Percentiles rank a stretch among this genome's conserved stretches.
Evolutionary conservation across 805 yeast genomes (phyloP).

Genomic region (Candida lessepsii): DNA sequence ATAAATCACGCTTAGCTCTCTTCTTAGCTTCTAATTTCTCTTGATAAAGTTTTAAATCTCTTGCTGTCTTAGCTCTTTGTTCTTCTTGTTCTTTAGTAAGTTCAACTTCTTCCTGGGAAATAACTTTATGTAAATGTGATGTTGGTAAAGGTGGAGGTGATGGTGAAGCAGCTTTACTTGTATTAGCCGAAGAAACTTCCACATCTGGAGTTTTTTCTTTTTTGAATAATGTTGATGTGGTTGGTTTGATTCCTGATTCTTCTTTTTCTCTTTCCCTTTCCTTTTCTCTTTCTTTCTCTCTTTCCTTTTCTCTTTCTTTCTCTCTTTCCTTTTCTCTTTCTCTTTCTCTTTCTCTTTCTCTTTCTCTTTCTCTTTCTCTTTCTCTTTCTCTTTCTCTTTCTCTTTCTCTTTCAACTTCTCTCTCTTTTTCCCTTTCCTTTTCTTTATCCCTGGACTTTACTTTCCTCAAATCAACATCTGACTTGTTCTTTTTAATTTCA

Average conservation of each 20-base stretch:
- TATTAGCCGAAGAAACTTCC: not conserved
- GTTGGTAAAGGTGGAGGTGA: constrained; percentile 10
- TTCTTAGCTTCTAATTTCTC: constrained; percentile 45
- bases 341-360: not conserved
- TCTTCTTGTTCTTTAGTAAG: constrained; percentile 38
- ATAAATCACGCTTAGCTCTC: constrained; percentile 38
- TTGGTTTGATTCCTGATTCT: constrained; percentile 12
- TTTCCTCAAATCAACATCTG: constrained; percentile 8
- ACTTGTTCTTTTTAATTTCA: constrained; percentile 1
- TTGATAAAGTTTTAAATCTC: constrained; percentile 43
- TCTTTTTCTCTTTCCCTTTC: constrained; percentile 5
- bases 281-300: not conserved
- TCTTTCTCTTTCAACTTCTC: not conserved
- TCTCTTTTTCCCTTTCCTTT: constrained; percentile 1
- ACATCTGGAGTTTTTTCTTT: constrained; percentile 17
- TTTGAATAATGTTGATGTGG: constrained; percentile 13
- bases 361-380: too few relatives aligned
- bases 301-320: constrained; percentile 4
- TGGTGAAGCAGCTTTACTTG: constrained; percentile 9
- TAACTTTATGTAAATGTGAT: constrained; percentile 1
- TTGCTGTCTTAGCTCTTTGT: constrained; percentile 32
- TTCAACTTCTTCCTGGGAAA: constrained; percentile 1
- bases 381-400: constrained; percentile 5
- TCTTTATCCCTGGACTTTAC: constrained; percentile 8
- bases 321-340: not conserved